phyloP scores from a whole-genome alignment of 176 grass and related monocot species.

The maize (Zea mays) region Zm-B73-REFERENCE-NAM-5.0 NC_050096.1:69181501-69182000 shows the following conservation, averaged over 20 bases:
- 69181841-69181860: no score
- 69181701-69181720: not conserved
- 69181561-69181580: not conserved
- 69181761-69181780: no score
- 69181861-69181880: no score
- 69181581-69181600: conserved; percentile 4
- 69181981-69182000: no score
- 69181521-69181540: not conserved
- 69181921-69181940: no score
- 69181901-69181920: no score
- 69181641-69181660: not conserved
- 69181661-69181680: not conserved
- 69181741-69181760: not conserved
- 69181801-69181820: no score
- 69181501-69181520: not conserved
- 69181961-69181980: no score
- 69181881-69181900: no score
- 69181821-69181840: no score
- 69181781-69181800: no score
- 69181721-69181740: not conserved
- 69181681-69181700: not conserved
- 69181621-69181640: not conserved
- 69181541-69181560: conserved; percentile 10
- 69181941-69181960: no score
- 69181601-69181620: not conserved